phyloP scores from a whole-genome alignment of 140 eudicot genomes.

The Cichorium intybus region DNA sequence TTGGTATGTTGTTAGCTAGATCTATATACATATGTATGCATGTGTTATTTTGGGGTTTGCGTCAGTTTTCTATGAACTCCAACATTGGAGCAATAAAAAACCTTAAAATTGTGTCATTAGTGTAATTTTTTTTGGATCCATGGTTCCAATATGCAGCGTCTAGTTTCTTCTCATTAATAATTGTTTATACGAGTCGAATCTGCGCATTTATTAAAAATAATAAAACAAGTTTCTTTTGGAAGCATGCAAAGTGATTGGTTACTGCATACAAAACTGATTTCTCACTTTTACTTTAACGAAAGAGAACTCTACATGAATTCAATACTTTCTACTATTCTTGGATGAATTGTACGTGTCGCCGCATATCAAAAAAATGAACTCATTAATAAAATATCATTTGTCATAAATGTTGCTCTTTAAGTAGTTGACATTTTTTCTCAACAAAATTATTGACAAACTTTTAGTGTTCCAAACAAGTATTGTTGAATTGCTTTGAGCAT shows the following conservation, averaged over 20 bases:
- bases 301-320: background rate
- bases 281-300: background rate
- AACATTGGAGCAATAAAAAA: conserved; percentile 11
- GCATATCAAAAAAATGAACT: background rate
- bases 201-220: background rate
- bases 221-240: background rate
- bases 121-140: background rate
- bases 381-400: background rate
- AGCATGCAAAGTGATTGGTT: background rate
- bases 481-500: background rate
- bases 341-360: background rate
- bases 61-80: conserved; percentile 16
- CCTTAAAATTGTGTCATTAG: conserved; percentile 8
- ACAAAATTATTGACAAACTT: background rate
- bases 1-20: conserved; percentile 10
- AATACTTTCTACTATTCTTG: background rate
- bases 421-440: background rate
- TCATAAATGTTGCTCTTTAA: background rate
- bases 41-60: conserved; percentile 9
- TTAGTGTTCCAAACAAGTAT: background rate
- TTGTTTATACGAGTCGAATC: background rate
- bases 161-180: background rate
- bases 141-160: background rate
- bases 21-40: conserved; percentile 14
- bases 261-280: background rate